Evolutionary conservation across 1,284 basidiomycete genomes (phyloP).

Genomic region (Irpex sp.): DNA sequence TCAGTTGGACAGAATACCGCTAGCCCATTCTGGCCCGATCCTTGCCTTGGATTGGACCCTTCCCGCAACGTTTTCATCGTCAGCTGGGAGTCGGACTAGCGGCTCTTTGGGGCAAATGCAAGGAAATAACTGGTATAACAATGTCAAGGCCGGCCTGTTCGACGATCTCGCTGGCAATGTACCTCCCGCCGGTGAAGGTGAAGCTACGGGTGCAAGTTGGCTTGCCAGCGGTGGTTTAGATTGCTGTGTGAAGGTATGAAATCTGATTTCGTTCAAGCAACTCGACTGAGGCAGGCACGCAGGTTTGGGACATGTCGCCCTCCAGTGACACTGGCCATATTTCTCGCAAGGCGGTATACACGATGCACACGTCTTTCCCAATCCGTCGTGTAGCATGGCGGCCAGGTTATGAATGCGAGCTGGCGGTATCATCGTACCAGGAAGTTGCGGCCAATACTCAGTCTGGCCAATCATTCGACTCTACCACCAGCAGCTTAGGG

Average conservation of each 20-base stretch:
- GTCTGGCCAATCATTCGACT: slow-evolving; percentile 9
- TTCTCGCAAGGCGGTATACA: slow-evolving; percentile 62
- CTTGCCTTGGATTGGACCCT: slow-evolving; percentile 76
- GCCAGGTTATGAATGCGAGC: slow-evolving; percentile 76
- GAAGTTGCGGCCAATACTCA: slow-evolving; percentile 43
- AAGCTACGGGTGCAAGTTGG: slow-evolving; percentile 61
- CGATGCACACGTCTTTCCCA: slow-evolving; percentile 72
- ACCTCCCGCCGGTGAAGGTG: slow-evolving; percentile 13
- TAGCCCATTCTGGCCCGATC: slow-evolving; percentile 77
- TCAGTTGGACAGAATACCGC: slow-evolving; percentile 68
- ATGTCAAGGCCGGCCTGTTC: slow-evolving; percentile 21
- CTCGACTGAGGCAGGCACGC: slow-evolving; percentile 5
- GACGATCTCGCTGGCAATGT: slow-evolving; percentile 24
- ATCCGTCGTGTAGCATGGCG: slow-evolving; percentile 78
- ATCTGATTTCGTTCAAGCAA: background rate
- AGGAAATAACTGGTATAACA: slow-evolving; percentile 23
- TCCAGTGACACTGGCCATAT: slow-evolving; percentile 47
- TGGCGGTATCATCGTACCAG: slow-evolving; percentile 68
- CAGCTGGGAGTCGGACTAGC: slow-evolving; percentile 1
- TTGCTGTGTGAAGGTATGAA: slow-evolving; percentile 69
- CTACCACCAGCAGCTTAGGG: background rate
- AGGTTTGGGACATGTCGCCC: slow-evolving; percentile 78
- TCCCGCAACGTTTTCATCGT: slow-evolving; percentile 16
- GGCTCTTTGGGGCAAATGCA: slow-evolving; percentile 10
- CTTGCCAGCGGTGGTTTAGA: slow-evolving; percentile 81